These are phyloP conservation scores for Pestalotiopsis sp. DNA, from an alignment of 2,329 filamentous ascomycete species.

Conservation along the genomic window DNA sequence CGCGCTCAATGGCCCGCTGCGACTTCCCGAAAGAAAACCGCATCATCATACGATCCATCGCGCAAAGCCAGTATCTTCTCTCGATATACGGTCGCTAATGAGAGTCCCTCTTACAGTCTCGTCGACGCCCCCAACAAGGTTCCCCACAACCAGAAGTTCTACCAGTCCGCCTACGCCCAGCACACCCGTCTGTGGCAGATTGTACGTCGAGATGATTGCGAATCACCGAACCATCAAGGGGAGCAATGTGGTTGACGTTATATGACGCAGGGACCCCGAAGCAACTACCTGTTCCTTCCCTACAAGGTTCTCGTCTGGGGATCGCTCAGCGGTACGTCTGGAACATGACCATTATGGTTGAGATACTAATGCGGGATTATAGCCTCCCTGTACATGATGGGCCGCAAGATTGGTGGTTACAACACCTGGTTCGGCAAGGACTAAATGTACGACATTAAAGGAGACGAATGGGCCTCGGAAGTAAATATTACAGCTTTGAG, in stretches of 20 bases:
- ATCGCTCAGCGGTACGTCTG: slow-evolving; percentile 60
- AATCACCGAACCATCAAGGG: background rate
- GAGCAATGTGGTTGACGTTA: slow-evolving; percentile 24
- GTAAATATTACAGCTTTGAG: slow-evolving; percentile 1
- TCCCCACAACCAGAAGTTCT: slow-evolving; percentile 72
- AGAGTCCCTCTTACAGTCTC: slow-evolving; percentile 42
- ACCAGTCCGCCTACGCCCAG: slow-evolving; percentile 72
- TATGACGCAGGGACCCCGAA: slow-evolving; percentile 61
- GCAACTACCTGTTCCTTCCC: slow-evolving; percentile 66
- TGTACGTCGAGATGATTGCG: slow-evolving; percentile 53
- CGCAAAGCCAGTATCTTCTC: background rate
- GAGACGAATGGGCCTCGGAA: background rate
- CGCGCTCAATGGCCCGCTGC: slow-evolving; percentile 25
- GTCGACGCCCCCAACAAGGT: slow-evolving; percentile 78
- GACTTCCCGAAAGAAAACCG: background rate
- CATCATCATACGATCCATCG: slow-evolving; percentile 6
- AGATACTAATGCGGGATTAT: slow-evolving; percentile 21
- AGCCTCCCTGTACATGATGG: slow-evolving; percentile 72
- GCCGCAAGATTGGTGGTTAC: slow-evolving; percentile 74
- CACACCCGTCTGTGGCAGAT: slow-evolving; percentile 77
- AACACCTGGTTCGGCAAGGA: slow-evolving; percentile 74
- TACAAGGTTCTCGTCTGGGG: slow-evolving; percentile 70
- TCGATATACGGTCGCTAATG: slow-evolving; percentile 28
- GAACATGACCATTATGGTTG: background rate
- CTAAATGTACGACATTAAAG: slow-evolving; percentile 35